Percentiles rank a stretch among this genome's conserved stretches.
Evolutionary conservation across 164 flowering plant species (phyloP).

Genomic region (Aristolochia contorta): DNA sequence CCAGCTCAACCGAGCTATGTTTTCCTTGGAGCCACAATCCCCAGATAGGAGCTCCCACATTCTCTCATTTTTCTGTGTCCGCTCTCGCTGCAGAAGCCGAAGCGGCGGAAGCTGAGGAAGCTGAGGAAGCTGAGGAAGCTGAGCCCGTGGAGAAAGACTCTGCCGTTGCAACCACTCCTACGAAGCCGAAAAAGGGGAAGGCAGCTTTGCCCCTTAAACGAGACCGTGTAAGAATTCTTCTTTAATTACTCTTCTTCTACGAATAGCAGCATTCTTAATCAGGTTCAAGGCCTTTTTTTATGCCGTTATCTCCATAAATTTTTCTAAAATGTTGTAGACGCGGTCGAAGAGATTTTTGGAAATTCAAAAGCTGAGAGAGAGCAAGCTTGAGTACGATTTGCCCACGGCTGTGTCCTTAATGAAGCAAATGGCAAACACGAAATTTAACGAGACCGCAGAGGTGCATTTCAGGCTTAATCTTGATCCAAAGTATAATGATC

Average conservation of each 20-base stretch:
- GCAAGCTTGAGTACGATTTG: slow-evolving; percentile 77
- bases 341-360: slow-evolving; percentile 95
- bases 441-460: slow-evolving; percentile 78
- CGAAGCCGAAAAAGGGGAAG: slow-evolving; percentile 81
- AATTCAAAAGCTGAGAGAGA: slow-evolving; percentile 81
- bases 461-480: slow-evolving; percentile 97
- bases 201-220: slow-evolving; percentile 79
- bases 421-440: slow-evolving; percentile 64
- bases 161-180: slow-evolving; percentile 11
- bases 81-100: not conserved
- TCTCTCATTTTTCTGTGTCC: not conserved
- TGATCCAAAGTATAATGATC: slow-evolving; percentile 96
- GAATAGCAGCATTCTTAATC: not conserved
- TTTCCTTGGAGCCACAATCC: too few species aligned
- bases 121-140: not conserved
- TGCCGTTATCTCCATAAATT: not conserved
- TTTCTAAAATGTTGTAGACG: slow-evolving; percentile 23
- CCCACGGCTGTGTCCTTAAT: slow-evolving; percentile 64
- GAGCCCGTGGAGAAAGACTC: not conserved
- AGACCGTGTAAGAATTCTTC: slow-evolving; percentile 47
- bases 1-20: too few species aligned
- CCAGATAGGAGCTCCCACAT: too few species aligned
- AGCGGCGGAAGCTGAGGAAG: not conserved
- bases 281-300: not conserved
- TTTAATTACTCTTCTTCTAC: not conserved